A percentile compares a stretch with the other conserved stretches of the same genome.
Conservation (phyloP, 192 early-diverging fungal genomes). For the Podila horticola region DNA sequence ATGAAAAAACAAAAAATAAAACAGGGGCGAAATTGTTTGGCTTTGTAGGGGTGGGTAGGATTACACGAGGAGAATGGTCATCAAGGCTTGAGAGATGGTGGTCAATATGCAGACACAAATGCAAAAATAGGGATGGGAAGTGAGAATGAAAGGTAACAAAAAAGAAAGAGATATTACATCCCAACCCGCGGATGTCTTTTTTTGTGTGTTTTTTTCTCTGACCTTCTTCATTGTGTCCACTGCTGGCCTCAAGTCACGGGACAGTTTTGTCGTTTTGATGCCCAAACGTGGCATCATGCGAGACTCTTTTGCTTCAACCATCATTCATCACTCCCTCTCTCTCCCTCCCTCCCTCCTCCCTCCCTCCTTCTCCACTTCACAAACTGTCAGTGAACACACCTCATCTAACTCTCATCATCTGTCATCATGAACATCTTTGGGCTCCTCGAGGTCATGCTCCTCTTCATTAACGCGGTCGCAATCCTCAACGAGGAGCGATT, state of each 20-base stretch:
- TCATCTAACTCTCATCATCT: neutral
- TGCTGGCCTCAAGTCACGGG: too few relatives aligned
- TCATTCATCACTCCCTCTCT: neutral
- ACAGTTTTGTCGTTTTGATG: neutral
- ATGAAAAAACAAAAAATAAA: neutral
- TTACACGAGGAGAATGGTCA: neutral
- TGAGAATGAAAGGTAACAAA: neutral
- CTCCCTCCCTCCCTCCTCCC: neutral
- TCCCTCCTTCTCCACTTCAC: neutral
- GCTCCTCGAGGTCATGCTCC: slow-evolving; percentile 80
- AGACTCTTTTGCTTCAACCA: neutral
- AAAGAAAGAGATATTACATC: neutral
- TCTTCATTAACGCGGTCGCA: slow-evolving; percentile 90
- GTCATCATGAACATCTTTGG: slow-evolving; percentile 69
- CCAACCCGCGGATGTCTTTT: too few relatives aligned
- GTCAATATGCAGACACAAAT: neutral
- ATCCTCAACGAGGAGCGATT: slow-evolving; percentile 94
- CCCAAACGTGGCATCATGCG: neutral
- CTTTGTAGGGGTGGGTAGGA: too few relatives aligned
- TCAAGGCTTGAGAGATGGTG: neutral
- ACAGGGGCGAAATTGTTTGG: neutral
- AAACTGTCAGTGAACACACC: neutral
- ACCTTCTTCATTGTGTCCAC: too few relatives aligned
- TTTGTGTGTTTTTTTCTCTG: neutral
- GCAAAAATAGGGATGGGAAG: neutral